These are phyloP conservation scores for Sideroxylon spinosum DNA, from an alignment of 179 eudicot species.

Conservation along the genomic window DNA sequence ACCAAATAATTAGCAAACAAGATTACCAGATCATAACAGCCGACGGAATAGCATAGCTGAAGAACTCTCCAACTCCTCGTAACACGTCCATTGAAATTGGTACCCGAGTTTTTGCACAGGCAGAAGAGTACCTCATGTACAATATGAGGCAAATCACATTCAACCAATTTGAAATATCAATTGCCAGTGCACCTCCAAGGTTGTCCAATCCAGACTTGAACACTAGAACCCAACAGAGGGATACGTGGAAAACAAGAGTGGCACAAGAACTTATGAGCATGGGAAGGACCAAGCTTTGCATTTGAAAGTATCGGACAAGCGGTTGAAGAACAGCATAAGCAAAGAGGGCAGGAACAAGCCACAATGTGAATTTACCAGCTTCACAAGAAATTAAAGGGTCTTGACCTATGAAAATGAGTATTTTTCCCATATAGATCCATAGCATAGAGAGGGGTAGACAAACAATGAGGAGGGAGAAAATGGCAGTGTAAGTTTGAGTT, in stretches of 20 bases:
- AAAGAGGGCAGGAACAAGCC: constrained; percentile 40
- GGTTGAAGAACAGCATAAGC: constrained; percentile 44
- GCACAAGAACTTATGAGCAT: constrained; percentile 35
- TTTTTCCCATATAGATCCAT: constrained; percentile 33
- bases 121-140: constrained; percentile 39
- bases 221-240: constrained; percentile 41
- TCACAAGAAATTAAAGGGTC: constrained; percentile 36
- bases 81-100: constrained; percentile 37
- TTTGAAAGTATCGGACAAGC: constrained; percentile 40
- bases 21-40: constrained; percentile 47
- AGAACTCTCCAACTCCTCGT: constrained; percentile 35
- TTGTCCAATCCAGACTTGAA: constrained; percentile 30
- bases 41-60: constrained; percentile 42
- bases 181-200: constrained; percentile 41
- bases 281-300: constrained; percentile 41
- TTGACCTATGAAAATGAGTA: constrained; percentile 38
- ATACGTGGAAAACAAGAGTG: constrained; percentile 33
- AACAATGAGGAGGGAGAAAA: constrained; percentile 32
- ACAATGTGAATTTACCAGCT: constrained; percentile 40
- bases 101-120: constrained; percentile 38
- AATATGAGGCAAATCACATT: constrained; percentile 28
- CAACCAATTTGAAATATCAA: constrained; percentile 41
- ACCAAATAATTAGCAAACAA: neutral
- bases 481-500: constrained; percentile 43
- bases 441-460: constrained; percentile 37